A percentile compares a stretch with the other conserved stretches of the same genome.
Conservation (phyloP, 345 rosid genomes). For the Bretschneidera sinensis region DNA sequence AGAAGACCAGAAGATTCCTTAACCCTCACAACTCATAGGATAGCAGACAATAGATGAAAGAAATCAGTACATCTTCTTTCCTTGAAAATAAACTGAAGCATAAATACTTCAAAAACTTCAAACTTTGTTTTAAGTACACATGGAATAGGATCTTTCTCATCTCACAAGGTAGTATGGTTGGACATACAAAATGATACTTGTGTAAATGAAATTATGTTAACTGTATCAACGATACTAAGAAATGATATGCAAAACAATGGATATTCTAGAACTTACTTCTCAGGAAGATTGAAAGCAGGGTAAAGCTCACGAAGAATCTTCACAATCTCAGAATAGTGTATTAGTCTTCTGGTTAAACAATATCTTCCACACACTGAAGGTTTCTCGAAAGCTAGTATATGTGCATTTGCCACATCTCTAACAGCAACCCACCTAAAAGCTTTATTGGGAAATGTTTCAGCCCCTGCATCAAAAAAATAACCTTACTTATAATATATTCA, state of each 20-base stretch:
- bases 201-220: no score
- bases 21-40: no score
- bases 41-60: no score
- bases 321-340: background rate
- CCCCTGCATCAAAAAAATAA: constrained; percentile 14
- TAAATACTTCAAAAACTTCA: no score
- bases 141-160: no score
- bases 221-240: no score
- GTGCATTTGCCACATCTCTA: constrained; percentile 52
- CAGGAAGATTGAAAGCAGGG: constrained; percentile 20
- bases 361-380: constrained; percentile 39
- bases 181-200: background rate
- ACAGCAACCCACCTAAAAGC: constrained; percentile 37
- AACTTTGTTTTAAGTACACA: no score
- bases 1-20: no score
- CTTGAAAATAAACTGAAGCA: no score
- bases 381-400: constrained; percentile 45
- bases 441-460: constrained; percentile 1
- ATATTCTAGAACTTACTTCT: constrained; percentile 16
- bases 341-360: constrained; percentile 15
- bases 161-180: background rate
- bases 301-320: constrained; percentile 15
- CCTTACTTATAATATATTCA: no score
- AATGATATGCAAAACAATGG: background rate
- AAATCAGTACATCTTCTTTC: no score